phyloP scores from a whole-genome alignment of 2,329 filamentous ascomycete genomes.

The Monosporascus sp. region DNA sequence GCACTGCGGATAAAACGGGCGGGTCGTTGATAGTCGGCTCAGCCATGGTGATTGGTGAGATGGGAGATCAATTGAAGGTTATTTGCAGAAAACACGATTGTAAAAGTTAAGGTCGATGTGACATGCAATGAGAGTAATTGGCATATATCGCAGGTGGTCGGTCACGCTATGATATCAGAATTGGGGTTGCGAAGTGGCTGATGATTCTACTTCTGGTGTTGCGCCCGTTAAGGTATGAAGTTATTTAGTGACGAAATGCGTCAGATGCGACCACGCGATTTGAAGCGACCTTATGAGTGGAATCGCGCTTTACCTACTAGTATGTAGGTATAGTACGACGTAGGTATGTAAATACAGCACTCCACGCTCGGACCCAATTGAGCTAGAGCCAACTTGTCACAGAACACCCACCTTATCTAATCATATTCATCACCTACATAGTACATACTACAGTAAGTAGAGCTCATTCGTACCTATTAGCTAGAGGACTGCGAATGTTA shows the following conservation, averaged over 20 bases:
- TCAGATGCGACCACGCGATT: background rate
- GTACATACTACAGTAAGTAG: too few species aligned
- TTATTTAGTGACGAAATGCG: background rate
- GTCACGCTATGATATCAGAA: background rate
- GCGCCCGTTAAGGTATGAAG: background rate
- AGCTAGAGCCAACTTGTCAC: too few species aligned
- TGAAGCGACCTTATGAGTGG: background rate
- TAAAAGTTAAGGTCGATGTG: background rate
- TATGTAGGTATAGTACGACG: too few species aligned
- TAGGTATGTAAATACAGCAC: too few species aligned
- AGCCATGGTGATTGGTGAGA: constrained; percentile 19
- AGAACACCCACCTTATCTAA: too few species aligned
- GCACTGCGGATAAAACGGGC: constrained; percentile 22
- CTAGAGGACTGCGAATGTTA: too few species aligned
- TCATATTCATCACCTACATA: too few species aligned
- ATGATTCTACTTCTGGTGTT: background rate
- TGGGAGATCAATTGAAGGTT: background rate
- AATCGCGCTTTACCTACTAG: background rate
- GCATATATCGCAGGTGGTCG: background rate
- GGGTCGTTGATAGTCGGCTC: constrained; percentile 24
- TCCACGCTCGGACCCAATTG: too few species aligned
- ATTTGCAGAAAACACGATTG: background rate
- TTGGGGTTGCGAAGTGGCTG: background rate
- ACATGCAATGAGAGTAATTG: background rate
- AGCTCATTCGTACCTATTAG: too few species aligned